phyloP scores from a whole-genome alignment of 139 green algal species.

The Dunaliella sp. region DNA sequence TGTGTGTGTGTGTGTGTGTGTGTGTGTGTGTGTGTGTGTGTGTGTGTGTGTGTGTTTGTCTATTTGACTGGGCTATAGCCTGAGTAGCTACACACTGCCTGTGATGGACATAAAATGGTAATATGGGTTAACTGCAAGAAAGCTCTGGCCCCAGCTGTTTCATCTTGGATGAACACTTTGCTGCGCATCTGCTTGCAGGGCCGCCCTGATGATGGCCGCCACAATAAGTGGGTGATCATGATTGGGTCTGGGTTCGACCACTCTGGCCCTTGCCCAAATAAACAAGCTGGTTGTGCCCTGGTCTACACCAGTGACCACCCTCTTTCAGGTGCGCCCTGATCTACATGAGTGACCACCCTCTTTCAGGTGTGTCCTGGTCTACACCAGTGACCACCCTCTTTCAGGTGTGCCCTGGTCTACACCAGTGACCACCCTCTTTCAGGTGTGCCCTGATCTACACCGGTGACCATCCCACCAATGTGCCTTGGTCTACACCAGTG shows the following conservation, averaged over 20 bases:
- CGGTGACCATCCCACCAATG: too few relatives aligned
- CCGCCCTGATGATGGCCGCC: background rate
- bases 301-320: background rate
- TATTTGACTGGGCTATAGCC: too few relatives aligned
- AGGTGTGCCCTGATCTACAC: background rate
- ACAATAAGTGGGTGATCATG: background rate
- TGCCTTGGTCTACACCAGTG: background rate
- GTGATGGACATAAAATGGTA: too few relatives aligned
- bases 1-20: too few relatives aligned
- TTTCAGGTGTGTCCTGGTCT: background rate
- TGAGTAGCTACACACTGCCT: too few relatives aligned
- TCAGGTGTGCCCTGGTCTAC: background rate
- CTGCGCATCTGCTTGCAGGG: too few relatives aligned
- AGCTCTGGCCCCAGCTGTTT: too few relatives aligned
- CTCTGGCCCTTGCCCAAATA: background rate
- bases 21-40: too few relatives aligned
- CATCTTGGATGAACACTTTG: too few relatives aligned
- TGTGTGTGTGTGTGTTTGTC: too few relatives aligned
- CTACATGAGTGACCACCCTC: background rate
- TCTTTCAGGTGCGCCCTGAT: background rate
- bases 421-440: background rate
- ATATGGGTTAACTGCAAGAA: too few relatives aligned
- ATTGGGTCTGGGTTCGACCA: background rate
- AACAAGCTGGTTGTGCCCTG: background rate
- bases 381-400: too few relatives aligned